Base-by-base conservation (phyloP, 371 early-diverging fungal species). In the Mucor mucedo region DNA sequence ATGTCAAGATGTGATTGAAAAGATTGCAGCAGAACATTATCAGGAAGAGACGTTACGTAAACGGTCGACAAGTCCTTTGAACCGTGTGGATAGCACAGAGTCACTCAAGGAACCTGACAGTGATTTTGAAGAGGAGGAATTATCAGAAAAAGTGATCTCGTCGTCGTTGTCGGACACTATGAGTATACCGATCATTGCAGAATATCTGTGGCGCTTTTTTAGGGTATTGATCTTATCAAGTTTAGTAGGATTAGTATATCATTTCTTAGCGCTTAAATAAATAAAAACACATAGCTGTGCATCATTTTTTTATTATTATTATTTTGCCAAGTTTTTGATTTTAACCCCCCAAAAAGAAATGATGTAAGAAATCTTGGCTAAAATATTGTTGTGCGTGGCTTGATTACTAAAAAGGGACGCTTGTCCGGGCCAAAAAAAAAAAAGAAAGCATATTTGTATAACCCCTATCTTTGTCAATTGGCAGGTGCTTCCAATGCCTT, bases 1-100 rank as follows among this genome's bases (percentile, higher is more conserved):
- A 9, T 71, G 77, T 47, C 81, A 80, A 32, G 81, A 80, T 44
- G 71, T 80, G 5, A 80, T 80, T 55, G 81, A 80, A 50, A 56
- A 63, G 14, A 41, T 68, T 21, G 21, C 21, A 21, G 81, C 81
- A 28, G 81, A 80, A 47, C 64, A 65, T 39, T 66, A 70, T 40
- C 71, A 73, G 62, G 73, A 73, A 32, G 62, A 73, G 39, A 58
- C 21, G 0, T 21, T 21, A 21, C 21, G 52, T 42, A 40, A 33
- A 27, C 16, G 61, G 30, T 27, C 42, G 3, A 60, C 35, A 13
- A 39, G 56, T 10, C 55, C 66, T 29, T 35, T 30, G 2, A 54
- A 47, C 52, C 58, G 58, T 30, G 35, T 58, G 29, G 53, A 64
- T 30, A 44, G 58, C 44, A 52, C 58, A 27, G 65, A 65, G 27